Percentiles rank a stretch among this genome's conserved stretches.
These are phyloP conservation scores for Asterophora lycoperdoides DNA, from an alignment of 768 basidiomycete species.

Conservation along the genomic window DNA sequence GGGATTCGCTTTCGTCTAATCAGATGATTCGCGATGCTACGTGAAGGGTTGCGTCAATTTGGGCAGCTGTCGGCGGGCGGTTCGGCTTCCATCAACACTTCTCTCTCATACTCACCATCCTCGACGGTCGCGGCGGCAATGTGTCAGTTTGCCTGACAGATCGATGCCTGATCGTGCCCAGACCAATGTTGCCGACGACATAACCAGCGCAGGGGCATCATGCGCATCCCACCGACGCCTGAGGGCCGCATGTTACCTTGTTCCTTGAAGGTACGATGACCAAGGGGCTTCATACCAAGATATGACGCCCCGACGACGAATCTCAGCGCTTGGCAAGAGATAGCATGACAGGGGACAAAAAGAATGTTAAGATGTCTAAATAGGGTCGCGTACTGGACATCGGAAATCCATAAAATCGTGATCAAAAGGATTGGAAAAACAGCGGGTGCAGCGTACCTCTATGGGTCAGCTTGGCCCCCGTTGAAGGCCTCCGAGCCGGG, in stretches of 20 bases:
- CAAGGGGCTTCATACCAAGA: background rate
- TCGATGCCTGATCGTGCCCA: conserved; percentile 10
- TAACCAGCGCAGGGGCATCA: conserved; percentile 11
- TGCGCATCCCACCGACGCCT: conserved; percentile 17
- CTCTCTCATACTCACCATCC: conserved; percentile 3
- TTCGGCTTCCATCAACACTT: conserved; percentile 7
- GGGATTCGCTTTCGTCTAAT: conserved; percentile 15
- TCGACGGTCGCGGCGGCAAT: conserved; percentile 9
- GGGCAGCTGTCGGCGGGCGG: conserved; percentile 8
- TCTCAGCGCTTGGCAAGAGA: background rate
- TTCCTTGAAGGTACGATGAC: conserved; percentile 8
- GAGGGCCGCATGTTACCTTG: conserved; percentile 27
- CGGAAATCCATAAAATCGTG: background rate
- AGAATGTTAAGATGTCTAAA: background rate
- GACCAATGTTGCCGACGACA: conserved; percentile 1
- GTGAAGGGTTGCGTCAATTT: conserved; percentile 12
- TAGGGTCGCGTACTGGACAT: background rate
- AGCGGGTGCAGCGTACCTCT: conserved; percentile 4
- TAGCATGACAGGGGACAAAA: background rate
- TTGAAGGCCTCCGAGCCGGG: too few relatives aligned
- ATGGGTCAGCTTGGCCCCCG: too few relatives aligned
- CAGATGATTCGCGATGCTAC: conserved; percentile 10
- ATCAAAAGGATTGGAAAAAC: conserved; percentile 6
- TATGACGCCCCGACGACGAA: background rate
- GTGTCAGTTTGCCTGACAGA: conserved; percentile 13